Conservation (phyloP, 2,329 filamentous ascomycete genomes). For the Biscogniauxia marginata region DNA sequence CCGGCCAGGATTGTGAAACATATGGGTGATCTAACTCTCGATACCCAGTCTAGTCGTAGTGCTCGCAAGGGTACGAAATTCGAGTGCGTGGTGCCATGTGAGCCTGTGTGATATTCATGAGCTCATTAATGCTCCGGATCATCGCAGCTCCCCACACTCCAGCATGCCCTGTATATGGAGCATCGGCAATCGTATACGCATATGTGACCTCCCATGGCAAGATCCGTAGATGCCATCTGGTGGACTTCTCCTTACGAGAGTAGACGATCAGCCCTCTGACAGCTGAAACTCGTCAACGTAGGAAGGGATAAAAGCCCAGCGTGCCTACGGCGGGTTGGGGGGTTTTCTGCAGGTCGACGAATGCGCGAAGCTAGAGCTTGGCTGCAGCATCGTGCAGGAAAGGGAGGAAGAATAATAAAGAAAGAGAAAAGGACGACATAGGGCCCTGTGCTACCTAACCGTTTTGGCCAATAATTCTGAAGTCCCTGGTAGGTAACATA, state of each 20-base stretch:
- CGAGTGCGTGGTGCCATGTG: conserved; percentile 14
- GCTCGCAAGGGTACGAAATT: conserved; percentile 4
- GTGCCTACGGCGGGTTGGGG: conserved; percentile 13
- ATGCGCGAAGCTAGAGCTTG: conserved; percentile 30
- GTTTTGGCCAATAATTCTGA: conserved; percentile 24
- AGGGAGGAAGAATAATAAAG: neutral
- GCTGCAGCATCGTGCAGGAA: conserved; percentile 34
- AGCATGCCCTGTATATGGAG: conserved; percentile 12
- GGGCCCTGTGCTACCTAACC: conserved; percentile 29
- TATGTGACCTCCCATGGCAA: conserved; percentile 32
- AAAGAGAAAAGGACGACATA: conserved; percentile 23
- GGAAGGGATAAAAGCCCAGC: conserved; percentile 16
- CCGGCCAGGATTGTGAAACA: conserved; percentile 27
- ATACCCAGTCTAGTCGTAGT: conserved; percentile 13
- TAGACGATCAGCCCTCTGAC: conserved; percentile 21
- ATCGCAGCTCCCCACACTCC: conserved; percentile 22
- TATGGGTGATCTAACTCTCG: conserved; percentile 20
- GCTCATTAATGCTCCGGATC: conserved; percentile 19
- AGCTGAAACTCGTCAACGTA: conserved; percentile 23
- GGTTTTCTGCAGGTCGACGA: conserved; percentile 33
- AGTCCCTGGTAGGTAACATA: conserved; percentile 20
- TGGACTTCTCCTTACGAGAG: conserved; percentile 16
- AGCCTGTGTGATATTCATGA: conserved; percentile 24
- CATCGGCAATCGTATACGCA: conserved; percentile 30
- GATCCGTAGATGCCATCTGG: conserved; percentile 27